A percentile compares a stretch with the other conserved stretches of the same genome.
Conservation (phyloP, 2,329 filamentous ascomycete genomes). For the Ceratocystis alfenasii region DNA sequence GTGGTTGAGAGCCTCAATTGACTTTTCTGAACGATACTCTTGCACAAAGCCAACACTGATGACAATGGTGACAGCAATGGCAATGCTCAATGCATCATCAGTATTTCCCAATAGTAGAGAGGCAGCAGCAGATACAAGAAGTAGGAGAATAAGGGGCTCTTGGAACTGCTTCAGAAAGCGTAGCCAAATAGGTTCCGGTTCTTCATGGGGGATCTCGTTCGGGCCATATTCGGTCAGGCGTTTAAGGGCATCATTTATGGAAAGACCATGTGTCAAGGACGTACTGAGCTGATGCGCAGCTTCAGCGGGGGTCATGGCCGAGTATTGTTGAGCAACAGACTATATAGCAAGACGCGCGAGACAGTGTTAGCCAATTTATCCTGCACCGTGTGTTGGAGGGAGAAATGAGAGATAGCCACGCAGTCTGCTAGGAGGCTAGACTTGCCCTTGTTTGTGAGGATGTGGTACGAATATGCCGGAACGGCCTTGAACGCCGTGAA, state of each 20-base stretch:
- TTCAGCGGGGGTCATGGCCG: constrained; percentile 62
- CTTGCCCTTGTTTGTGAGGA: constrained; percentile 46
- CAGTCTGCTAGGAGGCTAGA: neutral
- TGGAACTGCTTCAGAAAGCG: constrained; percentile 95
- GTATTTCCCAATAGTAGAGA: constrained; percentile 86
- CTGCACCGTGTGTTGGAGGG: neutral
- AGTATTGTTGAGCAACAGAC: constrained; percentile 48
- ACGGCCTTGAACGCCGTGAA: constrained; percentile 25
- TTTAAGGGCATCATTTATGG: constrained; percentile 66
- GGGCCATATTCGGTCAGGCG: constrained; percentile 71
- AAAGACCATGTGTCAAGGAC: constrained; percentile 71
- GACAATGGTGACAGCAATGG: constrained; percentile 91
- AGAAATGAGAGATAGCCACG: neutral
- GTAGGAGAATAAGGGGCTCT: constrained; percentile 84
- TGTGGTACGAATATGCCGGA: constrained; percentile 37
- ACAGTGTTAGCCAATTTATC: constrained; percentile 22
- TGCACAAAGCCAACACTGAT: constrained; percentile 93
- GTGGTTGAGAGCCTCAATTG: constrained; percentile 84
- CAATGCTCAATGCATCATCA: constrained; percentile 91
- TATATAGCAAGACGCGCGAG: constrained; percentile 10
- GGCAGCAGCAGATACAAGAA: constrained; percentile 75
- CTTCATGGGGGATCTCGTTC: constrained; percentile 90
- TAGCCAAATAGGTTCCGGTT: constrained; percentile 86
- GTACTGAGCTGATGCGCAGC: constrained; percentile 67
- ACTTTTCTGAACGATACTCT: constrained; percentile 95